phyloP scores from a whole-genome alignment of 352 stramenopile species.

The Phytophthora capsici region DNA sequence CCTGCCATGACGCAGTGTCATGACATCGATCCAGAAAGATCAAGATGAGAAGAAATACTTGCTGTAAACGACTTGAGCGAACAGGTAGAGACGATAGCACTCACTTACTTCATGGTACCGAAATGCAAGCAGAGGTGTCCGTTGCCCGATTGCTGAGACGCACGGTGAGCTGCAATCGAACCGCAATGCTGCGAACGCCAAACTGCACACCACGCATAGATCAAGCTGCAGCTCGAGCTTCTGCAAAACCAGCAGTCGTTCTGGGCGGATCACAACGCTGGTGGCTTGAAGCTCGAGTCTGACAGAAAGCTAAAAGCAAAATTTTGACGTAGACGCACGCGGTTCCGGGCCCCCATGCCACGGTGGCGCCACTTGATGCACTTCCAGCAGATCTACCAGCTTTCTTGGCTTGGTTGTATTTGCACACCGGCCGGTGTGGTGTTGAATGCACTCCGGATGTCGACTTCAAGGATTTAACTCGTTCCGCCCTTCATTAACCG shows the following conservation, averaged over 20 bases:
- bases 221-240: background rate
- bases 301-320: slow-evolving; percentile 4
- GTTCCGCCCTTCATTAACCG: slow-evolving; percentile 8
- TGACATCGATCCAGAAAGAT: background rate
- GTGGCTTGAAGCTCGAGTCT: background rate
- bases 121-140: background rate
- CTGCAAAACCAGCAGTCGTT: slow-evolving; percentile 12
- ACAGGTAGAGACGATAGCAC: background rate
- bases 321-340: slow-evolving; percentile 1
- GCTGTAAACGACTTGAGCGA: background rate
- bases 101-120: background rate
- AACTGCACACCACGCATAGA: slow-evolving; percentile 10
- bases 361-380: slow-evolving; percentile 9
- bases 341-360: slow-evolving; percentile 2
- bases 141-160: background rate
- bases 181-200: slow-evolving; percentile 26
- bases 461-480: slow-evolving; percentile 12
- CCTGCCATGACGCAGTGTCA: background rate
- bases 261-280: background rate
- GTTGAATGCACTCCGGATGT: background rate
- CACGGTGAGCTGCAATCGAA: slow-evolving; percentile 12
- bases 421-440: background rate
- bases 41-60: background rate
- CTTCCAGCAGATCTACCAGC: background rate
- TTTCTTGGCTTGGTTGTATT: background rate